Evolutionary conservation across 768 basidiomycete species (phyloP).

Genomic region (Phaffia tasmanica): DNA sequence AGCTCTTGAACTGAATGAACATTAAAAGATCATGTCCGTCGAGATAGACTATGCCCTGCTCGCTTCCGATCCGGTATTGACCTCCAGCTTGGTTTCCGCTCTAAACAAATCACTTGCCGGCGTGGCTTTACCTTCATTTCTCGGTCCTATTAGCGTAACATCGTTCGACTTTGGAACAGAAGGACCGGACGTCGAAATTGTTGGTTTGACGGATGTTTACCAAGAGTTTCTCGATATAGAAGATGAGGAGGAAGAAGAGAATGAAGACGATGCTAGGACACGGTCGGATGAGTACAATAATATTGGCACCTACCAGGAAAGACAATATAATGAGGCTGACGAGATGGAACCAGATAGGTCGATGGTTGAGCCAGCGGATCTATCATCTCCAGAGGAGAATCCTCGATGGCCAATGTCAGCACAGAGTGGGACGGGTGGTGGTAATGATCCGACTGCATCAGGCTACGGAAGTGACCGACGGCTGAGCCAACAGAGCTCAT

Average conservation of each 20-base stretch:
- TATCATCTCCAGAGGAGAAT: not conserved
- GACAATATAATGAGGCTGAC: not conserved
- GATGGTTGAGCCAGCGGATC: not conserved
- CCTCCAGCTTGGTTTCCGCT: constrained; percentile 53
- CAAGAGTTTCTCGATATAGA: constrained; percentile 77
- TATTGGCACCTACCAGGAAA: constrained; percentile 10
- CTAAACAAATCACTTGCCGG: constrained; percentile 68
- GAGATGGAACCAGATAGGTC: not conserved
- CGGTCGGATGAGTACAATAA: constrained; percentile 43
- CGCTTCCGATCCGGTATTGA: constrained; percentile 38
- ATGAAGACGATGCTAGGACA: constrained; percentile 33
- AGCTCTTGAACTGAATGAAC: too few relatives aligned
- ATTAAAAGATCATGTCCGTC: constrained; percentile 59
- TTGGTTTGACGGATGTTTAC: constrained; percentile 86
- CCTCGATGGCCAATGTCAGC: too few relatives aligned
- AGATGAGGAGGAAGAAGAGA: constrained; percentile 50
- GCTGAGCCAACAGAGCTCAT: too few relatives aligned
- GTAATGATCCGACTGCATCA: too few relatives aligned
- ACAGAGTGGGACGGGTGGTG: too few relatives aligned
- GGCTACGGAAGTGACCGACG: too few relatives aligned
- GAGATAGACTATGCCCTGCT: constrained; percentile 88
- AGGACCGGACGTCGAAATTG: constrained; percentile 74
- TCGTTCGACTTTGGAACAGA: constrained; percentile 76
- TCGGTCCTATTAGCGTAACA: constrained; percentile 79
- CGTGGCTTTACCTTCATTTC: constrained; percentile 75